Evolutionary conservation across 176 grass and related monocot species (phyloP).

Genomic region (Eleusine indica): DNA sequence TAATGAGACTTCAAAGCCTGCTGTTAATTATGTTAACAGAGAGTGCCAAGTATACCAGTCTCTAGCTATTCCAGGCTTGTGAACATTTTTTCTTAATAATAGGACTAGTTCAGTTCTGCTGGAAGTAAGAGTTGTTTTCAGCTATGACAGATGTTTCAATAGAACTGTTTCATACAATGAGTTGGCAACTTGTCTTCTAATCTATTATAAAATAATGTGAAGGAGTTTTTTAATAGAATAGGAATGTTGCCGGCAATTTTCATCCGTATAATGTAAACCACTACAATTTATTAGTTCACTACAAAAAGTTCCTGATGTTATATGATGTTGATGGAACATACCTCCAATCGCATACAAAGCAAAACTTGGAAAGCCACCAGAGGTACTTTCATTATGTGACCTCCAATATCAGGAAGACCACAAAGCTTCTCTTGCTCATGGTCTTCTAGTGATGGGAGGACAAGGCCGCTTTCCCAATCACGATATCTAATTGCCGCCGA

Average conservation of each 20-base stretch:
- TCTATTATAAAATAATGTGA: slow-evolving; percentile 18
- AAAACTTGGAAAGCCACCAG: slow-evolving; percentile 86
- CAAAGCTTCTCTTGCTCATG: slow-evolving; percentile 75
- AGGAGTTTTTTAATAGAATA: neutral
- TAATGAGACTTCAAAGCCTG: slow-evolving; percentile 3
- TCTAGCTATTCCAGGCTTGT: neutral
- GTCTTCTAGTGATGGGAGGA: slow-evolving; percentile 80
- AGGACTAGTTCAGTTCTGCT: neutral
- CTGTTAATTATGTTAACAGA: slow-evolving; percentile 8
- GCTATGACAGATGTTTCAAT: neutral
- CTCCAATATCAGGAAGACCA: slow-evolving; percentile 85
- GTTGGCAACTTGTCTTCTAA: neutral
- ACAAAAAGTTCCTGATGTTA: neutral
- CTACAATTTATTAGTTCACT: slow-evolving; percentile 32
- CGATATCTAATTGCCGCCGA: slow-evolving; percentile 73
- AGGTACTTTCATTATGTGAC: slow-evolving; percentile 96
- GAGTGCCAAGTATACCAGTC: neutral
- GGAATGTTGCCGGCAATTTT: neutral
- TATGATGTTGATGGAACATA: slow-evolving; percentile 43
- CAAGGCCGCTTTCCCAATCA: slow-evolving; percentile 85
- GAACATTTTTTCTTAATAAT: neutral
- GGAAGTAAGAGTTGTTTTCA: neutral
- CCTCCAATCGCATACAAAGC: slow-evolving; percentile 95
- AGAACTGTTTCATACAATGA: neutral
- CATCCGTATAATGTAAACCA: neutral